Evolutionary conservation across 305 asterid species (phyloP), one percentile per base, ranked within the genome.

Genomic region (Coffea humblotiana): DNA sequence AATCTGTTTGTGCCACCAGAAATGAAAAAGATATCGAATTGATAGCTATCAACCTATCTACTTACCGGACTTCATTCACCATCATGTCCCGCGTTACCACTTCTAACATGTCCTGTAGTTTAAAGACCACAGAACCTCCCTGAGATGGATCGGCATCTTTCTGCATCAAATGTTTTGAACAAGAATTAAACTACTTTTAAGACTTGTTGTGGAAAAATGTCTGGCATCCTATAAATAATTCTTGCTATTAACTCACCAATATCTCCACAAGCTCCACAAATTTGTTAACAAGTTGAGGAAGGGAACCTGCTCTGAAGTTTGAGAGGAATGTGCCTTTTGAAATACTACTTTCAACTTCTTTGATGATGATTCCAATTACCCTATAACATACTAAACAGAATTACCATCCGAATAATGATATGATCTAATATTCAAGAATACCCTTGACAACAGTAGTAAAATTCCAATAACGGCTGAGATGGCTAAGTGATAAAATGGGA

Each of bases 81-180:
- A 96, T 93, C 96, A 96, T 96, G 82, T 96, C 99, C 73, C 95
- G 95, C 82, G 96, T 93, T 78, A 94, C 95, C 71, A 96, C 91
- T 90, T 96, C 98, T 81, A 94, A 78, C 95, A 96, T 93, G 89
- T 96, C 99, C 85, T 96, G 99, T 86, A 96, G 90, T 85, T 92
- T 83, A 80, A 96, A 83, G 85, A 96, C 99, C 86, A 94, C 97
- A 64, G 84, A 85, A 74, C 90, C 92, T 90, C 89, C 91, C 93
- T 85, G 88, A 88, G 97, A 84, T 81, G 95, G 93, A 78, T 96
- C 92, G 61, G 89, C 83, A 71, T 89, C 92, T 89, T 88, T 93
- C 99, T 96, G 97, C 88, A 86, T 60, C 82, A 40, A 40, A 85
- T 69, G 79, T 40, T 71, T 79, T 79, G 74, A 74, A 83, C 76